Percentiles rank a stretch among this genome's conserved stretches.
Evolutionary conservation across 176 grass and related monocot species (phyloP).

Genomic region (Lolium multiflorum): DNA sequence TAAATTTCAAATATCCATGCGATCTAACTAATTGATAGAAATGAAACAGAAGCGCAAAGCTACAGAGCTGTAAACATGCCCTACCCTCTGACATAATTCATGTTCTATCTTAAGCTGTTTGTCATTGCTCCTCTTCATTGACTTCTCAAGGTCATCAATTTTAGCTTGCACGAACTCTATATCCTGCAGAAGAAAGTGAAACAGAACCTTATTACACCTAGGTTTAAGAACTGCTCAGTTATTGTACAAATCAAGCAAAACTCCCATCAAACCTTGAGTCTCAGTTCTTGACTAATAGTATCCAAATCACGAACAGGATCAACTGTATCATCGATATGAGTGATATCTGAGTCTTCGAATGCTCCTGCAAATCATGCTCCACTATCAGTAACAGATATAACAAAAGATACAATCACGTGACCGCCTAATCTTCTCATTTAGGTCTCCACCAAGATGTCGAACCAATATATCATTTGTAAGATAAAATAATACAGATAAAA

Average conservation of each 20-base stretch:
- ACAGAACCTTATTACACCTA: constrained; percentile 4
- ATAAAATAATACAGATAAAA: constrained; percentile 2
- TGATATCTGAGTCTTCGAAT: constrained; percentile 94
- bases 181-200: constrained; percentile 65
- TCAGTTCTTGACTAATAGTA: constrained; percentile 86
- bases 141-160: constrained; percentile 88
- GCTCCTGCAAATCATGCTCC: constrained; percentile 66
- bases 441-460: background rate
- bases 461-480: constrained; percentile 6
- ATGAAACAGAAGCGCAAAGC: background rate
- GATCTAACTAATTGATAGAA: constrained; percentile 20
- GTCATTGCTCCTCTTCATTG: constrained; percentile 99
- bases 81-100: constrained; percentile 88
- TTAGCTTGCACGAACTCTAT: constrained; percentile 79
- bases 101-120: constrained; percentile 94
- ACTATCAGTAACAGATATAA: constrained; percentile 30
- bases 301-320: constrained; percentile 99
- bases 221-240: background rate
- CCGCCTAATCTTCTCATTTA: constrained; percentile 10
- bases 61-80: background rate
- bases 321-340: constrained; percentile 90
- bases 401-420: background rate
- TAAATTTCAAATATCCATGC: constrained; percentile 19
- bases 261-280: constrained; percentile 76
- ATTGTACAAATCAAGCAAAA: constrained; percentile 28